Conservation (phyloP, 1,284 basidiomycete genomes). For the Erythrobasidium hasegawianum region DNA sequence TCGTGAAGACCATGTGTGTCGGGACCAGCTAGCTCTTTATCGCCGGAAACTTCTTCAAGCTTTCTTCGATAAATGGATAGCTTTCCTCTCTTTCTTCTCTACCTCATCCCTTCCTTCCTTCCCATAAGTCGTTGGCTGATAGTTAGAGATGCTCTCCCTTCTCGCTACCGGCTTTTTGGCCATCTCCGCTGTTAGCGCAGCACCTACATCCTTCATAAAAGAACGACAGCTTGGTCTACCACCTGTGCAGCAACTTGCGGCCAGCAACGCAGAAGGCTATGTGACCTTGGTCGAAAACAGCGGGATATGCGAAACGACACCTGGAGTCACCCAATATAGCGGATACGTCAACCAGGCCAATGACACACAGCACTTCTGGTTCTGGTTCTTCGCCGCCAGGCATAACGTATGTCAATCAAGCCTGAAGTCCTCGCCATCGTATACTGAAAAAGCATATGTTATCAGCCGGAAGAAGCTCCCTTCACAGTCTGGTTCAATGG, state of each 20-base stretch:
- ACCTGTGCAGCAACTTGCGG: background rate
- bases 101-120: background rate
- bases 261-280: background rate
- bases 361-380: slow-evolving; percentile 58
- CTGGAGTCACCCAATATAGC: slow-evolving; percentile 63
- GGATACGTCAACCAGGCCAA: slow-evolving; percentile 60
- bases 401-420: slow-evolving; percentile 48
- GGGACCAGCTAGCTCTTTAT: too few relatives aligned
- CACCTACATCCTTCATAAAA: background rate
- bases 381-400: slow-evolving; percentile 66
- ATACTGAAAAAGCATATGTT: background rate
- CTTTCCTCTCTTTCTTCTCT: background rate
- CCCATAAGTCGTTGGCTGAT: background rate
- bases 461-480: slow-evolving; percentile 16
- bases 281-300: slow-evolving; percentile 57
- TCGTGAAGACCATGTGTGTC: too few relatives aligned
- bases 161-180: background rate
- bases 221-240: background rate
- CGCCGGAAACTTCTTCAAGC: too few relatives aligned
- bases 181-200: background rate
- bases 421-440: background rate
- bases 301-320: slow-evolving; percentile 68
- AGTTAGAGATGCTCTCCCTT: background rate
- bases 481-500: slow-evolving; percentile 40
- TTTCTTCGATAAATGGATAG: background rate